Evolutionary conservation across 2,329 filamentous ascomycete species (phyloP).

Genomic region (Alternaria ventricosa): DNA sequence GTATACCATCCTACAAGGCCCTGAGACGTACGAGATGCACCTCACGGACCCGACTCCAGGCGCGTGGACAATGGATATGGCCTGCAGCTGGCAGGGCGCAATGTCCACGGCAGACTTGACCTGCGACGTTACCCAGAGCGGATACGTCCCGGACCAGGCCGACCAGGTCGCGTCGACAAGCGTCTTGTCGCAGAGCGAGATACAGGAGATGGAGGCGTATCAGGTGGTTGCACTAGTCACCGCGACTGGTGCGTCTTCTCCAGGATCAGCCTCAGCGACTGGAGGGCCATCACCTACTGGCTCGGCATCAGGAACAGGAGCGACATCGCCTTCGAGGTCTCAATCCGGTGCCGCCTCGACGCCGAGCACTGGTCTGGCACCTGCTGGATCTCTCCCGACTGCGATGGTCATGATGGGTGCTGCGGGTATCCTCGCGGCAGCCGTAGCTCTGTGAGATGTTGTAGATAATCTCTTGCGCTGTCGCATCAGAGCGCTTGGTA

Average conservation of each 20-base stretch:
- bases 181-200: slow-evolving; percentile 15
- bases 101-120: slow-evolving; percentile 30
- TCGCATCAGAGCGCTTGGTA: not conserved
- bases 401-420: slow-evolving; percentile 31
- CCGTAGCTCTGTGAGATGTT: slow-evolving; percentile 28
- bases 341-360: slow-evolving; percentile 13
- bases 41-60: slow-evolving; percentile 28
- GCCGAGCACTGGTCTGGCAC: slow-evolving; percentile 22
- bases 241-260: slow-evolving; percentile 7
- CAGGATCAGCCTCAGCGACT: slow-evolving; percentile 8
- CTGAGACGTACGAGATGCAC: slow-evolving; percentile 25
- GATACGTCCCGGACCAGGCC: not conserved
- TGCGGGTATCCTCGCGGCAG: slow-evolving; percentile 29
- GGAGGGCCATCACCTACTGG: not conserved
- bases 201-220: slow-evolving; percentile 2
- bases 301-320: slow-evolving; percentile 4
- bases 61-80: slow-evolving; percentile 25
- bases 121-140: slow-evolving; percentile 24
- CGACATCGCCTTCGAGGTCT: slow-evolving; percentile 15
- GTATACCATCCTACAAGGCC: slow-evolving; percentile 34
- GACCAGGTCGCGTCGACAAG: not conserved
- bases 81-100: slow-evolving; percentile 32
- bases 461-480: not conserved
- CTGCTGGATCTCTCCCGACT: slow-evolving; percentile 25
- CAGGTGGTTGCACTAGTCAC: slow-evolving; percentile 22